Evolutionary conservation across 2,329 filamentous ascomycete genomes (phyloP), one percentile per base, ranked within the genome.

Genomic region (Delphinella strobiligena): DNA sequence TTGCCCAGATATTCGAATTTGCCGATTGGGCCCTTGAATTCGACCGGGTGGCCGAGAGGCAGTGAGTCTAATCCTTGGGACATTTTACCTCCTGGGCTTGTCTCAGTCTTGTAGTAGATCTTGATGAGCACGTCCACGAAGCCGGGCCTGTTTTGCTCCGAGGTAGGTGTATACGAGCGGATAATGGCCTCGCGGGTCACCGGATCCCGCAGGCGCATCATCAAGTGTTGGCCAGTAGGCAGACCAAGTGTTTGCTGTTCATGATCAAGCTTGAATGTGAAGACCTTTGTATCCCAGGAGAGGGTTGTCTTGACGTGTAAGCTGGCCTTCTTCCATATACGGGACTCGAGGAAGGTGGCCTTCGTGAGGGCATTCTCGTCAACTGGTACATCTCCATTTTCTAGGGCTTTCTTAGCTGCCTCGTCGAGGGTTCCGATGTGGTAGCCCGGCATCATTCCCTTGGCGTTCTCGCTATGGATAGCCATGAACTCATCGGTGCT

Each of bases 401-500:
- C 36, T 2, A 91, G 68, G 0, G 66, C 54, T 30, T 67, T 63
- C 4, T 68, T 66, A 1, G 78, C 74, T 15, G 66, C 65, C 47
- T 75, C 64, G 49, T 83, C 75, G 10, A 94, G 71, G 0, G 76
- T 77, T 37, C 88, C 88, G 47, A 95, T 78, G 58, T 95, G 87
- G 54, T 93, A 93, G 33, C 71, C 61, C 9, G 74, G 72, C 80
- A 95, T 87, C 86, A 93, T 93, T 14, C 71, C 72, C 62, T 93
- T 94, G 24, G 88, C 88, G 12, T 83, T 93, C 63, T 94, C 87
- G 56, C 82, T 88, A 58, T 94, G 85, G 51, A 95, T 95, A 11
- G 83, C 81, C 63, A 93, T 74, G 56, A 94, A 95, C 49, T 95
- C 88, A 52, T 94, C 88, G 0, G 82, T 82, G 8, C 75, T 75